phyloP scores from a whole-genome alignment of 2,329 filamentous ascomycete species.

The Tolypocladium sp. region DNA sequence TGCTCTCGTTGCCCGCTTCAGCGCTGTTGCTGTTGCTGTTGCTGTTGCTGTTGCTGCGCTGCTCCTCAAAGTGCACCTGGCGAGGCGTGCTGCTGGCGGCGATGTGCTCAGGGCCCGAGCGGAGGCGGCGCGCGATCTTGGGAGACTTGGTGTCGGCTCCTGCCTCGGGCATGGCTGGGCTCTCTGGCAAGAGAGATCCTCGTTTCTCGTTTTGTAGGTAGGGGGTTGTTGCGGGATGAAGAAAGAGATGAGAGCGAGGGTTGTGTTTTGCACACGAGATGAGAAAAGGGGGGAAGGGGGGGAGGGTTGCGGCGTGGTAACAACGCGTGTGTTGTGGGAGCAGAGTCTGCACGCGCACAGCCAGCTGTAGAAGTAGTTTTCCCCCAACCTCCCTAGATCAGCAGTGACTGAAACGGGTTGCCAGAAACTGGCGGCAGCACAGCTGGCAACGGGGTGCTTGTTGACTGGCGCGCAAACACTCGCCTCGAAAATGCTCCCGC shows the following conservation, averaged over 20 bases:
- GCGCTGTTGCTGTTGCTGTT: slow-evolving; percentile 6
- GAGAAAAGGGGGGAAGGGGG: neutral
- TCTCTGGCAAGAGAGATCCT: neutral
- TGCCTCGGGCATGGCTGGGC: slow-evolving; percentile 17
- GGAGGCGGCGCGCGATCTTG: slow-evolving; percentile 17
- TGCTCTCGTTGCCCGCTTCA: slow-evolving; percentile 5
- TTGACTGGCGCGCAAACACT: neutral
- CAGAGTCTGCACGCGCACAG: neutral
- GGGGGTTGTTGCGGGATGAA: neutral
- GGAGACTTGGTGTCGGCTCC: slow-evolving; percentile 16
- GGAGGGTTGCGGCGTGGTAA: neutral
- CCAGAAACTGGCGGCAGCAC: neutral
- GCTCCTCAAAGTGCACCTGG: slow-evolving; percentile 20
- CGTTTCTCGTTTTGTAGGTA: neutral
- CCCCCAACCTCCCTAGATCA: too few species aligned
- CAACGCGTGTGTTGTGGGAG: neutral
- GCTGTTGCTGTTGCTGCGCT: slow-evolving; percentile 1
- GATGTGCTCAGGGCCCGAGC: slow-evolving; percentile 10
- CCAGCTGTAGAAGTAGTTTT: neutral
- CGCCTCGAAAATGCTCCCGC: neutral
- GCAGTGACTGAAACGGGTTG: neutral
- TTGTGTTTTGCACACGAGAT: neutral
- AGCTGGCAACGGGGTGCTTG: neutral
- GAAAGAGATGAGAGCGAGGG: neutral
- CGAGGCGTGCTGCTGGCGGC: slow-evolving; percentile 10